These are phyloP conservation scores for Saccharomyces hybrid DNA, from an alignment of 1,139 yeast genomes.

Conservation along the genomic window DNA sequence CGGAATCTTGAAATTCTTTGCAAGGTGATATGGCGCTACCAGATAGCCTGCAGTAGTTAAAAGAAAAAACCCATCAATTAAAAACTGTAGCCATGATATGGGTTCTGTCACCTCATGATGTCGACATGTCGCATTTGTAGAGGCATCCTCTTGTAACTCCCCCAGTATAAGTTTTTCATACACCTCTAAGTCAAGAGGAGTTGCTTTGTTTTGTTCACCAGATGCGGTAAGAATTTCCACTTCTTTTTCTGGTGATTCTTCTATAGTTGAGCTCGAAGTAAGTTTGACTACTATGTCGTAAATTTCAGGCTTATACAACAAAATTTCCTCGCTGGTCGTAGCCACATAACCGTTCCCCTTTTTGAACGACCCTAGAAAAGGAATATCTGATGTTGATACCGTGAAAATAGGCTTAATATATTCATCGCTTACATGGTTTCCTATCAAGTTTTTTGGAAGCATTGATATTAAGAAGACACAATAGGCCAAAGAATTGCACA, in stretches of 20 bases:
- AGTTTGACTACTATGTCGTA: constrained; percentile 46
- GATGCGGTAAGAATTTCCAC: not conserved
- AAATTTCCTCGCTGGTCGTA: constrained; percentile 64
- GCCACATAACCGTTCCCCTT: constrained; percentile 44
- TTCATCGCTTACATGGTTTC: constrained; percentile 11
- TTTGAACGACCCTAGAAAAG: constrained; percentile 11
- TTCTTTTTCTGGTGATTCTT: constrained; percentile 5
- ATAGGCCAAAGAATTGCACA: constrained; percentile 42
- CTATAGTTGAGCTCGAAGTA: constrained; percentile 28
- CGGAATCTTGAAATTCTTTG: constrained; percentile 29
- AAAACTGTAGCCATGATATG: constrained; percentile 53
- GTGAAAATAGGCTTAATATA: constrained; percentile 50
- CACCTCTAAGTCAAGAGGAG: constrained; percentile 33
- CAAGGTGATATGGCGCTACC: constrained; percentile 34
- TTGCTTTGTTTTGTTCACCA: constrained; percentile 27
- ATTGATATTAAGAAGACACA: constrained; percentile 30
- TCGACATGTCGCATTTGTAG: constrained; percentile 23
- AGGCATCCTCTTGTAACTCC: constrained; percentile 15
- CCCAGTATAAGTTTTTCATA: constrained; percentile 12
- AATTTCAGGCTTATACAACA: constrained; percentile 46
- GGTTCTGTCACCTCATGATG: constrained; percentile 35
- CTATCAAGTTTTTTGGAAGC: not conserved
- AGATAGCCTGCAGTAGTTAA: constrained; percentile 80
- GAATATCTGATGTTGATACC: constrained; percentile 42
- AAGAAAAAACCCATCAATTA: constrained; percentile 72